These are phyloP conservation scores for Lodderomyces margitis DNA, from an alignment of 1,139 yeast genomes.

Conservation along the genomic window DNA sequence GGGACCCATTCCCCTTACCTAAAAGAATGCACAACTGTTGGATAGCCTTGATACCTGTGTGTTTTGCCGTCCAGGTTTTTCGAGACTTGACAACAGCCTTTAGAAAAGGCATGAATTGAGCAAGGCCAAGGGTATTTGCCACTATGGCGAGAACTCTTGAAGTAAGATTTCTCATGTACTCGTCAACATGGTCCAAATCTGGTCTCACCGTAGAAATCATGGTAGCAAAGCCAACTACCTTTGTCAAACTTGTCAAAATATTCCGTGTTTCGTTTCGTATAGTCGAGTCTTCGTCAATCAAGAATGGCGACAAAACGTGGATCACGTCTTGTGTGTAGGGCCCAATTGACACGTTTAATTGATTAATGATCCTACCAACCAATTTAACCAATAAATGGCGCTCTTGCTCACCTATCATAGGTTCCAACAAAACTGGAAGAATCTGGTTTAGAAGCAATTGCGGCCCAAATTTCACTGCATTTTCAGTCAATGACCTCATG, in stretches of 20 bases:
- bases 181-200: conserved; percentile 81
- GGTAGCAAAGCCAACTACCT: conserved; percentile 79
- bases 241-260: conserved; percentile 68
- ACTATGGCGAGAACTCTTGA: conserved; percentile 84
- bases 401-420: conserved; percentile 75
- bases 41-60: conserved; percentile 77
- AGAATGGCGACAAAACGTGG: conserved; percentile 72
- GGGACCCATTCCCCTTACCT: conserved; percentile 60
- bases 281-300: conserved; percentile 75
- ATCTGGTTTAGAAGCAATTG: conserved; percentile 63
- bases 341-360: conserved; percentile 59
- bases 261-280: conserved; percentile 80
- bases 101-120: conserved; percentile 70
- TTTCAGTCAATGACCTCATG: conserved; percentile 63
- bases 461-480: conserved; percentile 68
- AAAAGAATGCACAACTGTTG: conserved; percentile 71
- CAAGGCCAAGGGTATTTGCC: conserved; percentile 76
- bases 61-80: conserved; percentile 83
- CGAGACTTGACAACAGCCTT: conserved; percentile 79
- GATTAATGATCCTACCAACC: conserved; percentile 65
- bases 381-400: conserved; percentile 79
- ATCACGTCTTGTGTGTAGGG: conserved; percentile 77
- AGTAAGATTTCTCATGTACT: conserved; percentile 73
- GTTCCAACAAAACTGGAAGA: conserved; percentile 73
- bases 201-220: conserved; percentile 78